Base-by-base conservation (phyloP, 2,329 filamentous ascomycete genomes). In the Epichloe glyceriae region DNA sequence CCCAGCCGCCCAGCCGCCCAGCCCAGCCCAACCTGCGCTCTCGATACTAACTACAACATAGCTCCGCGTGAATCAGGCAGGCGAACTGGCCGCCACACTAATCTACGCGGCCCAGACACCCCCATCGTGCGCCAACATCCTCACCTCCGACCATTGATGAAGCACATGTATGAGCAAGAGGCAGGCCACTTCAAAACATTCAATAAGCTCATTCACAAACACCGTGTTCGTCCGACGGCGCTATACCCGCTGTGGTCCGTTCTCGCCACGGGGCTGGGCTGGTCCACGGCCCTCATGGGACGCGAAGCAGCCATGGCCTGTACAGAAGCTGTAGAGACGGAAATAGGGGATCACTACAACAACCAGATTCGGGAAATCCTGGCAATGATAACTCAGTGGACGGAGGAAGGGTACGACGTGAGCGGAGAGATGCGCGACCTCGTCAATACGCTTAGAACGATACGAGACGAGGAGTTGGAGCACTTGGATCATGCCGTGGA, bases 121-220 rank as follows among this genome's bases (percentile, higher is more conserved):
- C 0, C 83, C n/a, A 71, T 97, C 49, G 75, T 88, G 51, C 78
- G 80, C 57, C 79, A 84, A 4, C 84, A 96, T 65, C 91, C 93
- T 1, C 86, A 95, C 64, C 82, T 98, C 17, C 84, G 88, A 6
- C 85, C 88, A 0, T 72, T 97, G 34, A 95, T 98, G 88, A 80
- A 83, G 60, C 93, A 97, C 75, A 98, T 98, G 93, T 90, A 95
- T 73, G 88, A 93, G 61, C 93, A 98, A 67, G 93, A 98, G 73
- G 88, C 80, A 12, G 85, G 82, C 8, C 93, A 98, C 68, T 82
- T 97, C 59, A 68, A 72, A 4, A 93, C 83, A 37, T 98, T 97
- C 76, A 95, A 95, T 67, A 61, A 73, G 3, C 76, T 97, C 26
- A 73, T 97, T 4, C 82, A 86, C 17, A 85, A 83, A 61, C 93